These are phyloP conservation scores for Rugonectria rugulosa DNA, from an alignment of 2,329 filamentous ascomycete genomes.

Conservation along the genomic window DNA sequence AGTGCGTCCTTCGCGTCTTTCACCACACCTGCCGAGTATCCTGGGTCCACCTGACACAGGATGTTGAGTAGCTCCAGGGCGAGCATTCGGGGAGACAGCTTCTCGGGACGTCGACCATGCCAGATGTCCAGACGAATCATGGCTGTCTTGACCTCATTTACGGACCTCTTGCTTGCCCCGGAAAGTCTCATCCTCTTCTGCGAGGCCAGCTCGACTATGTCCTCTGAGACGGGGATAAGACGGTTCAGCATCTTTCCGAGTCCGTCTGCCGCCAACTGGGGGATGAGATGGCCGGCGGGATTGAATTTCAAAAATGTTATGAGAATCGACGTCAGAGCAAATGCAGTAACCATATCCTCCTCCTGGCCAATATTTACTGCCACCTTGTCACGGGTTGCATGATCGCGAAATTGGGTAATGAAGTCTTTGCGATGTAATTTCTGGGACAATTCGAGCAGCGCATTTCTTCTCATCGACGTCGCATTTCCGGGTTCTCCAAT, in stretches of 20 bases:
- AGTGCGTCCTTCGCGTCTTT: constrained; percentile 41
- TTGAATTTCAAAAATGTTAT: constrained; percentile 67
- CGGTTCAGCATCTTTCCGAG: constrained; percentile 62
- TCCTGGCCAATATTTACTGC: constrained; percentile 68
- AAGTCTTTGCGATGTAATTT: constrained; percentile 70
- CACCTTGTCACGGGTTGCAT: constrained; percentile 74
- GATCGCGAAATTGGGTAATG: constrained; percentile 74
- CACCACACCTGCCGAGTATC: constrained; percentile 39
- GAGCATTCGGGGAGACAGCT: constrained; percentile 68
- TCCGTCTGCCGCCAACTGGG: constrained; percentile 62
- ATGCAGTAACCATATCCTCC: constrained; percentile 67
- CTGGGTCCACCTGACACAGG: constrained; percentile 40
- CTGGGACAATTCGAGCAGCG: constrained; percentile 65
- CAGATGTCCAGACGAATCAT: constrained; percentile 66
- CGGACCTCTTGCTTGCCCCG: constrained; percentile 64
- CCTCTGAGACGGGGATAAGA: constrained; percentile 60
- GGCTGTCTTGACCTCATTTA: constrained; percentile 62
- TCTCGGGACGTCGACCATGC: constrained; percentile 58
- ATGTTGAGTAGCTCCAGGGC: constrained; percentile 69
- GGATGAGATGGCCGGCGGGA: constrained; percentile 66
- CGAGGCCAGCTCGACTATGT: constrained; percentile 67
- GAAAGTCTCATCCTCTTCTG: constrained; percentile 75
- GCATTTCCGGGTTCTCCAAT: constrained; percentile 60
- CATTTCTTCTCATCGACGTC: constrained; percentile 61
- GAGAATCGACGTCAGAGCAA: constrained; percentile 69